Evolutionary conservation across 2,329 filamentous ascomycete species (phyloP).

Genomic region (Periconia digitata): DNA sequence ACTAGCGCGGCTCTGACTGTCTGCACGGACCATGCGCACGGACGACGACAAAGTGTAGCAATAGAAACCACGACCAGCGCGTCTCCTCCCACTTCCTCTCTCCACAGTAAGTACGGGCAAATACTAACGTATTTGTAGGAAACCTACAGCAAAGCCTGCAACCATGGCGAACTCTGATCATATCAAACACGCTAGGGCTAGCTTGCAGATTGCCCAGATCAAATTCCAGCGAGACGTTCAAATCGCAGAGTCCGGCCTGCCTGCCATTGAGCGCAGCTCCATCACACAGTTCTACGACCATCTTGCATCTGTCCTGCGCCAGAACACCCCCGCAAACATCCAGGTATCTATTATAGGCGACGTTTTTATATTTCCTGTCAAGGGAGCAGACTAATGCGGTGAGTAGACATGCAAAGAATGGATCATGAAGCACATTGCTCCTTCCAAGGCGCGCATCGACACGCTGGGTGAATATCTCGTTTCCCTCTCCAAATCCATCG

Average conservation of each 20-base stretch:
- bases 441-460: constrained; percentile 65
- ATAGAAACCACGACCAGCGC: too few species aligned
- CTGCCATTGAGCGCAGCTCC: constrained; percentile 22
- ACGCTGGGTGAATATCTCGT: constrained; percentile 76
- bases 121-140: too few species aligned
- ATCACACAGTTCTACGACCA: constrained; percentile 13
- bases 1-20: too few species aligned
- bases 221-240: constrained; percentile 33
- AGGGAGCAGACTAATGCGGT: constrained; percentile 36
- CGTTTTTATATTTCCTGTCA: constrained; percentile 14
- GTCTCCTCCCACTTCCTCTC: too few species aligned
- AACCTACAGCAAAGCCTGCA: too few species aligned
- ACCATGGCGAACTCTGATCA: constrained; percentile 27
- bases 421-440: constrained; percentile 72
- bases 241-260: constrained; percentile 19
- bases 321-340: constrained; percentile 31
- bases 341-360: constrained; percentile 34
- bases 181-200: constrained; percentile 24
- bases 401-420: constrained; percentile 81
- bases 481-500: constrained; percentile 65
- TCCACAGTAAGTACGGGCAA: too few species aligned
- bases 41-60: too few species aligned
- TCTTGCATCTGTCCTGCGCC: constrained; percentile 29
- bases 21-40: too few species aligned
- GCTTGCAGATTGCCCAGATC: constrained; percentile 29